These are phyloP conservation scores for Polyporus arcularius DNA, from an alignment of 768 basidiomycete species.

Conservation along the genomic window DNA sequence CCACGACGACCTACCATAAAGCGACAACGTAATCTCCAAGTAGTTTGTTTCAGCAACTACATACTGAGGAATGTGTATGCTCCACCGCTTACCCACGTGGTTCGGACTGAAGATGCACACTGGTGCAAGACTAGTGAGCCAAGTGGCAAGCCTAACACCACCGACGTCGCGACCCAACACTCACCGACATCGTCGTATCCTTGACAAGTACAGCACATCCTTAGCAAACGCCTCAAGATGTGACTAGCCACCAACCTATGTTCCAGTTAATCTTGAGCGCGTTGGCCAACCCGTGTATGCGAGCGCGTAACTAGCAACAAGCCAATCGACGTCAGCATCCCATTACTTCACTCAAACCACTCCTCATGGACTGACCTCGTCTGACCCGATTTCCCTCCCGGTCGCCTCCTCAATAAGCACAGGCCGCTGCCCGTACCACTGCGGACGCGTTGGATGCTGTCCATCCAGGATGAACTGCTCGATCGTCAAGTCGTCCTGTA, in stretches of 20 bases:
- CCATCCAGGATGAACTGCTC: constrained; percentile 55
- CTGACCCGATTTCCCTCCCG: constrained; percentile 38
- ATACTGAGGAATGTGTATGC: background rate
- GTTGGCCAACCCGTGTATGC: constrained; percentile 51
- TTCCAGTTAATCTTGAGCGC: constrained; percentile 42
- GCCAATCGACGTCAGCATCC: background rate
- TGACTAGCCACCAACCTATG: constrained; percentile 37
- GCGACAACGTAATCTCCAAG: constrained; percentile 26
- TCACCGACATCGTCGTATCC: constrained; percentile 54
- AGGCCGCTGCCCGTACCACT: constrained; percentile 13
- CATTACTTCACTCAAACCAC: no score
- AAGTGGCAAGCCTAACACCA: no score
- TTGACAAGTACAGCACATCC: constrained; percentile 11
- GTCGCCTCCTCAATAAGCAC: constrained; percentile 55
- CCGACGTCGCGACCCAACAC: constrained; percentile 14
- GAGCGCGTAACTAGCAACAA: constrained; percentile 41
- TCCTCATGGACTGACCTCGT: constrained; percentile 45
- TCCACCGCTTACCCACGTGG: constrained; percentile 44
- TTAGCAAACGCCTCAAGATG: no score
- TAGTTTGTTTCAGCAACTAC: background rate
- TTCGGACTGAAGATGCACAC: constrained; percentile 69
- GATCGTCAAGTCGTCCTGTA: constrained; percentile 53
- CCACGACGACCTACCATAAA: constrained; percentile 20
- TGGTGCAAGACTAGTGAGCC: constrained; percentile 25
- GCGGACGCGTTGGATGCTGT: constrained; percentile 40